Evolutionary conservation across 129 eudicot species (phyloP), one percentile per base, ranked within the genome.

Genomic region (Tanacetum coccineum): DNA sequence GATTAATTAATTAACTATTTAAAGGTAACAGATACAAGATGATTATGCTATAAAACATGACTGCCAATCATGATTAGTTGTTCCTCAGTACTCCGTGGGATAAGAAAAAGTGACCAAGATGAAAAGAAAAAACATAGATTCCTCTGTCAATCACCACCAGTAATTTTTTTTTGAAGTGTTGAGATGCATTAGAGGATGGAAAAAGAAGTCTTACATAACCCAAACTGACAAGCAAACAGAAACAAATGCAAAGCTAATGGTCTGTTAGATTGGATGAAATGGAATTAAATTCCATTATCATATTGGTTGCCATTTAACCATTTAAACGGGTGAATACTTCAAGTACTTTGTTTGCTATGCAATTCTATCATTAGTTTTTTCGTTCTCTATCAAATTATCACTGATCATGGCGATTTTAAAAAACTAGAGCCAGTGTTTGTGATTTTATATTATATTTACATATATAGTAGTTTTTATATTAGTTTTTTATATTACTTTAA

Each of bases 221-320:
- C 17, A 45, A 64, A 45, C 69, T 57, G 39, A 46, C 69, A 46
- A 12, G 42, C 57, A 64, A 46, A 46, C 32, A 46, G 21, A 63
- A 44, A 44, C 3, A 19, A 1, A 20, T 47, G 26, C 13, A 63
- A 22, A 63, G n/a, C 68, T 17, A 19, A 63, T 22, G 39, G 40
- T 57, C 7, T 25, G n/a, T 57, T 57, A 11, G 36, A 14, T 21
- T 25, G 62, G 40, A 21, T 21, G 39, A 57, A 57, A 22, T 20
- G 62, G 39, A 57, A 22, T 57, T 13, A 53, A 1, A 10, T 9
- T 20, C 20, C 15, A 56, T 10, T 21, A 22, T 13, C 3, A 4
- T 22, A 10, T 13, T 57, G 62, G 40, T 57, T 57, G 39, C 6
- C 62, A 57, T 56, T 30, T 56, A 57, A n/a, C n/a, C n/a, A n/a